These are phyloP conservation scores for Nigrospora oryzae DNA, from an alignment of 2,329 filamentous ascomycete genomes.

Conservation along the genomic window DNA sequence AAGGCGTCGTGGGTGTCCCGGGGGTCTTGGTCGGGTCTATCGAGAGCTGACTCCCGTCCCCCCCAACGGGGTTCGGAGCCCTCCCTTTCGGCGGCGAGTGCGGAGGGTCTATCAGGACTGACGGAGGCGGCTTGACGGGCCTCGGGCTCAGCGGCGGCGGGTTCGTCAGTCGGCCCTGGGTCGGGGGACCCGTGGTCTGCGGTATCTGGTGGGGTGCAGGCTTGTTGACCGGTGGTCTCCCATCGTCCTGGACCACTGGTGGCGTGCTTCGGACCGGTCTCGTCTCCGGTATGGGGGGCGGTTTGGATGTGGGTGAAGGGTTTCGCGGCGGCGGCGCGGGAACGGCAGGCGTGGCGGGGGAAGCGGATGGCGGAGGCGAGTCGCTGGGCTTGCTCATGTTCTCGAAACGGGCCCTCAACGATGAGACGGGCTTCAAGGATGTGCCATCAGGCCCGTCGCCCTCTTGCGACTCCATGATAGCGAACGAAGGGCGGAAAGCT, in stretches of 20 bases:
- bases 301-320: constrained; percentile 21
- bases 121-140: constrained; percentile 45
- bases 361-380: constrained; percentile 16
- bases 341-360: constrained; percentile 21
- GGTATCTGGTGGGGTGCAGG: constrained; percentile 6
- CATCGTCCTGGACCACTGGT: constrained; percentile 13
- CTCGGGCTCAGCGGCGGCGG: constrained; percentile 36
- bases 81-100: constrained; percentile 54
- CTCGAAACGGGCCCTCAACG: constrained; percentile 73
- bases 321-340: constrained; percentile 22
- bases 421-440: constrained; percentile 76
- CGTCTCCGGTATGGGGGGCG: constrained; percentile 20
- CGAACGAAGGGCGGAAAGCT: not conserved
- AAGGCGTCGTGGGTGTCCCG: constrained; percentile 31
- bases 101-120: constrained; percentile 60
- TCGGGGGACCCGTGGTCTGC: constrained; percentile 9
- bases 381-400: constrained; percentile 53
- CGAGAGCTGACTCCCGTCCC: constrained; percentile 34
- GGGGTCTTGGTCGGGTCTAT: constrained; percentile 34
- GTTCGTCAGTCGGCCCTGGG: constrained; percentile 26
- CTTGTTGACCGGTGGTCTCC: constrained; percentile 13
- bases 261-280: constrained; percentile 16
- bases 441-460: constrained; percentile 64
- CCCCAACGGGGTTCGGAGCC: constrained; percentile 19
- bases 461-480: constrained; percentile 31